Evolutionary conservation across 805 yeast species (phyloP).

Genomic region (Myxozyma nipponensis): DNA sequence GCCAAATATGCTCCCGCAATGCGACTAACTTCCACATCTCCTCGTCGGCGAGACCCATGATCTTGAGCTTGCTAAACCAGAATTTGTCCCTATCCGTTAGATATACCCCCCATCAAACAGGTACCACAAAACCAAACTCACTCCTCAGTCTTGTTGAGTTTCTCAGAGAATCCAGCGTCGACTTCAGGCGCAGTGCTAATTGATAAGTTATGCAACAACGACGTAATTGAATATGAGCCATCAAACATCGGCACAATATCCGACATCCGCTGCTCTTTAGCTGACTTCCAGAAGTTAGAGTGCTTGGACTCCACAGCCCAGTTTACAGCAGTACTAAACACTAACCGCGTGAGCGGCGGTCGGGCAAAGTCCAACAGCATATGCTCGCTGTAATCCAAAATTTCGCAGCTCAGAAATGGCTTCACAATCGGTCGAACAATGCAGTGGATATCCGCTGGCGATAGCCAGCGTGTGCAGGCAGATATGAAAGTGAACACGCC

Average conservation of each 20-base stretch:
- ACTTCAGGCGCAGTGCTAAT: constrained; percentile 13
- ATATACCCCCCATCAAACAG: background rate
- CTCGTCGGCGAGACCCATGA: constrained; percentile 66
- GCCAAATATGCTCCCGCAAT: constrained; percentile 62
- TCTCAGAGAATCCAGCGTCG: constrained; percentile 13
- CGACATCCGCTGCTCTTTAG: constrained; percentile 25
- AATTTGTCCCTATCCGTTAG: constrained; percentile 50
- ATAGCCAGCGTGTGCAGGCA: constrained; percentile 56
- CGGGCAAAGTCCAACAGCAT: constrained; percentile 63
- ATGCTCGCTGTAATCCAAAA: constrained; percentile 62
- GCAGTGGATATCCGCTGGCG: constrained; percentile 78
- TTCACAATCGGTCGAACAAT: constrained; percentile 75
- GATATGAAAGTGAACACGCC: constrained; percentile 57
- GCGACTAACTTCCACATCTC: constrained; percentile 82
- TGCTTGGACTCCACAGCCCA: constrained; percentile 70
- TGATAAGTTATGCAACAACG: constrained; percentile 20
- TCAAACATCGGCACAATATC: constrained; percentile 25
- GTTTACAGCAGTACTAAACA: constrained; percentile 56
- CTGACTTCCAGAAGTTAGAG: constrained; percentile 74
- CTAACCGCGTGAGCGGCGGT: constrained; percentile 61
- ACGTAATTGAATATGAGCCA: constrained; percentile 21
- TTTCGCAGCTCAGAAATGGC: constrained; percentile 72
- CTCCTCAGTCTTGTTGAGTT: constrained; percentile 19
- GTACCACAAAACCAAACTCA: constrained; percentile 2
- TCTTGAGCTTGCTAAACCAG: constrained; percentile 68